Evolutionary conservation across 2,329 filamentous ascomycete species (phyloP).

Genomic region (Talaromyces sp.): DNA sequence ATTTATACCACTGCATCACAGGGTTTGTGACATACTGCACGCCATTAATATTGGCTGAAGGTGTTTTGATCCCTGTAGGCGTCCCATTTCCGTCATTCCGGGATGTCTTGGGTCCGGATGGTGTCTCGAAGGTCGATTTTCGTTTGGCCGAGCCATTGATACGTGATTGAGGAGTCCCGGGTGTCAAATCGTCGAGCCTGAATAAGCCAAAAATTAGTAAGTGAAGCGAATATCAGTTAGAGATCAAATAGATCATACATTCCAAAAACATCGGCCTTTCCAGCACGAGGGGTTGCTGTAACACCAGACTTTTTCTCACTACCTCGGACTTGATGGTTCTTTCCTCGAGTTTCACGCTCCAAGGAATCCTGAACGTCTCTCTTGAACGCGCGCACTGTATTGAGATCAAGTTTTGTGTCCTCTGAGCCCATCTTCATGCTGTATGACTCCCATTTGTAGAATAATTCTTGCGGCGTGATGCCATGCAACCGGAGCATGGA

Average conservation of each 20-base stretch:
- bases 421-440: constrained; percentile 89
- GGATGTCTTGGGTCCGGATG: constrained; percentile 40
- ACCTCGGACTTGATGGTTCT: constrained; percentile 56
- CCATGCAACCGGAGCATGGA: constrained; percentile 83
- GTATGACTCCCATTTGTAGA: constrained; percentile 99
- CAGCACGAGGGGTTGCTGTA: constrained; percentile 56
- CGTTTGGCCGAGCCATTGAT: constrained; percentile 50
- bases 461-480: constrained; percentile 78
- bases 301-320: constrained; percentile 62
- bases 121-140: constrained; percentile 50
- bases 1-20: not conserved
- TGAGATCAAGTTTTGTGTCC: constrained; percentile 67
- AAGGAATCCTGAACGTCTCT: constrained; percentile 79
- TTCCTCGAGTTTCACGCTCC: constrained; percentile 70
- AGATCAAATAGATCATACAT: constrained; percentile 53
- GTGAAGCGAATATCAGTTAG: too few species aligned
- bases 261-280: constrained; percentile 71
- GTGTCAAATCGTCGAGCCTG: constrained; percentile 65
- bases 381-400: constrained; percentile 74
- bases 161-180: constrained; percentile 53
- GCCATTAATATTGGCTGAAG: constrained; percentile 34
- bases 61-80: constrained; percentile 44
- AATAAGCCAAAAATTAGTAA: not conserved
- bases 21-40: constrained; percentile 34
- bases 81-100: constrained; percentile 50